These are phyloP conservation scores for Globisporangium echinulatum DNA, from an alignment of 352 stramenopile genomes.

Conservation along the genomic window DNA sequence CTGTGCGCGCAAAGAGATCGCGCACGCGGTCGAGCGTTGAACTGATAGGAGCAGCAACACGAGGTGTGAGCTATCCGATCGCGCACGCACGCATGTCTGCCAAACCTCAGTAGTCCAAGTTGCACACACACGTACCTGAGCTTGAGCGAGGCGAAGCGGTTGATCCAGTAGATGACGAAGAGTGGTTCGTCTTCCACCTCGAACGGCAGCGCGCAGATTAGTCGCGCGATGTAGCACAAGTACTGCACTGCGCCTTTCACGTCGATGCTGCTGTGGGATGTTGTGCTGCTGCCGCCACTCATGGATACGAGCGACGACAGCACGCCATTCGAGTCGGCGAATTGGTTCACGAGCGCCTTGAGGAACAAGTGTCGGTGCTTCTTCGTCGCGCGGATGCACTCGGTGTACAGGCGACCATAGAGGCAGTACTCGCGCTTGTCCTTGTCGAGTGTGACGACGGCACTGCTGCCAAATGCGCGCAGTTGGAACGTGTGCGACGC, in stretches of 20 bases:
- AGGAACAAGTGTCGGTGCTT: constrained; percentile 54
- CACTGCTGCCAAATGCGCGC: constrained; percentile 37
- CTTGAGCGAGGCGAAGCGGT: constrained; percentile 73
- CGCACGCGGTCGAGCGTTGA: constrained; percentile 46
- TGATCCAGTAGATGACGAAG: constrained; percentile 85
- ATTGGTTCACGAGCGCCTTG: constrained; percentile 61
- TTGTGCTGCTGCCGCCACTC: background rate
- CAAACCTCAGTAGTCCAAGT: background rate
- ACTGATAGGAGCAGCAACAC: constrained; percentile 18
- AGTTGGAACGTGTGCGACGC: constrained; percentile 67
- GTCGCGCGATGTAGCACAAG: constrained; percentile 64
- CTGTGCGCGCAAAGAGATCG: constrained; percentile 31
- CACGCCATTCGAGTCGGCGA: constrained; percentile 46
- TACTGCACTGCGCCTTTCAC: constrained; percentile 43
- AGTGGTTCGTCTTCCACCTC: constrained; percentile 79
- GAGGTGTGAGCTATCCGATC: too few relatives aligned
- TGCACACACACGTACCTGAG: constrained; percentile 44
- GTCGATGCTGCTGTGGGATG: background rate
- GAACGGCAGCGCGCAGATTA: constrained; percentile 69
- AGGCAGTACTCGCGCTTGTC: constrained; percentile 67
- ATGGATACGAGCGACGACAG: constrained; percentile 4
- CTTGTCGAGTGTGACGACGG: constrained; percentile 52
- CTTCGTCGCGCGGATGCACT: constrained; percentile 42
- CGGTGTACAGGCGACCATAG: constrained; percentile 63
- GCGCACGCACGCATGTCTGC: too few relatives aligned